Percentiles rank a stretch among this genome's conserved stretches.
Evolutionary conservation across 805 yeast genomes (phyloP).

Genomic region (Saturnispora saitoi): DNA sequence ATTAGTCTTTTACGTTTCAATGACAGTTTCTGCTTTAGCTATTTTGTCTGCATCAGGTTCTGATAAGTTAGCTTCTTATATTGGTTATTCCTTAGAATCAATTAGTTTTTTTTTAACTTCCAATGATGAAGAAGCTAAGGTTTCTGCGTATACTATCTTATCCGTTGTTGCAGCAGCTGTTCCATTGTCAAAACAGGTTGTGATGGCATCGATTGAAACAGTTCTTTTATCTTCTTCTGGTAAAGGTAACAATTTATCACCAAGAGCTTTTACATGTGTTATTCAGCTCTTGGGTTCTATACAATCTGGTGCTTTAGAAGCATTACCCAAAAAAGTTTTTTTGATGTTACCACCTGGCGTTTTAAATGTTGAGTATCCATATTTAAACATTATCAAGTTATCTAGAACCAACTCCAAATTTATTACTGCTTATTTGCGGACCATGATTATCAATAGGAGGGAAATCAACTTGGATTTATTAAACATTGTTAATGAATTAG

Average conservation of each 20-base stretch:
- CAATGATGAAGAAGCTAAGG: conserved; percentile 50
- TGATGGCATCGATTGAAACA: conserved; percentile 54
- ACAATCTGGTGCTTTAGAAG: conserved; percentile 25
- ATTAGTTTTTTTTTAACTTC: conserved; percentile 47
- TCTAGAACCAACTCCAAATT: conserved; percentile 20
- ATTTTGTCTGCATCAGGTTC: conserved; percentile 40
- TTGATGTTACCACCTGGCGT: conserved; percentile 19
- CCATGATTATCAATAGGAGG: conserved; percentile 15
- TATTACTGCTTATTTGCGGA: conserved; percentile 23
- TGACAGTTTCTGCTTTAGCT: conserved; percentile 59
- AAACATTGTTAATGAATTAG: conserved; percentile 9
- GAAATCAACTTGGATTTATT: conserved; percentile 11
- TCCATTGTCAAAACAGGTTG: conserved; percentile 49
- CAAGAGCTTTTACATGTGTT: conserved; percentile 39
- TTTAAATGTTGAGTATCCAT: conserved; percentile 15
- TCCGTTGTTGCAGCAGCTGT: conserved; percentile 70
- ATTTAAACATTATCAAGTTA: conserved; percentile 15
- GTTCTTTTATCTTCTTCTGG: conserved; percentile 29
- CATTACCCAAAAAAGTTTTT: conserved; percentile 20
- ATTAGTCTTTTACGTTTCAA: conserved; percentile 70
- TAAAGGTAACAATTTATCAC: conserved; percentile 15
- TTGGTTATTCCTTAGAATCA: conserved; percentile 51
- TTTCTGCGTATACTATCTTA: conserved; percentile 75
- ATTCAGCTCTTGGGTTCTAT: conserved; percentile 42
- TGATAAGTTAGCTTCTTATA: conserved; percentile 37